Percentiles rank a stretch among this genome's conserved stretches.
Evolutionary conservation across 768 basidiomycete genomes (phyloP).

Genomic region (Lactifluus hygrophoroides): DNA sequence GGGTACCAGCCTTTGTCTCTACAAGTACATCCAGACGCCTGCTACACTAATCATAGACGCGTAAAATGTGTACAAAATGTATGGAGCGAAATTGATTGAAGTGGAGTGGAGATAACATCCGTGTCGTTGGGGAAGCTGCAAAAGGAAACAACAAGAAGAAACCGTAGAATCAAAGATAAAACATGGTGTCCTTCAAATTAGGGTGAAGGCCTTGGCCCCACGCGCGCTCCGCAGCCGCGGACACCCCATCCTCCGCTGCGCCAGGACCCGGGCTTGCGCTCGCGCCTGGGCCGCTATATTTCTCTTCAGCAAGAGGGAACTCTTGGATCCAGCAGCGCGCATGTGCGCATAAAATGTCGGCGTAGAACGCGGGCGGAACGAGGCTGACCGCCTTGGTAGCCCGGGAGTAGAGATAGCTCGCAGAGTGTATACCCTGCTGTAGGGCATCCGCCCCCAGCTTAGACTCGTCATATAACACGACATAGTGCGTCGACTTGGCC

Average conservation of each 20-base stretch:
- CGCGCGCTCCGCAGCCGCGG: constrained; percentile 33
- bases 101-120: too few species aligned
- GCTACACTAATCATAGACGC: too few species aligned
- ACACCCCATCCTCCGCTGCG: constrained; percentile 24
- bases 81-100: too few species aligned
- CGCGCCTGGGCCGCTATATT: constrained; percentile 23
- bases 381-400: constrained; percentile 81
- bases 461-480: constrained; percentile 73
- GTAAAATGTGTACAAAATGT: too few species aligned
- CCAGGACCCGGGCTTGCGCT: constrained; percentile 17
- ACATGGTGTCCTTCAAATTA: constrained; percentile 58
- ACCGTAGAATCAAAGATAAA: constrained; percentile 58
- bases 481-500: constrained; percentile 70
- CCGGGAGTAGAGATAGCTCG: constrained; percentile 69
- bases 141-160: too few species aligned
- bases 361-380: constrained; percentile 72
- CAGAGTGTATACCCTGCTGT: constrained; percentile 62
- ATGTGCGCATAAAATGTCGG: constrained; percentile 75
- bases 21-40: too few species aligned
- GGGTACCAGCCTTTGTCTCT: too few species aligned
- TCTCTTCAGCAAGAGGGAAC: constrained; percentile 40
- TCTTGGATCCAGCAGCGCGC: constrained; percentile 70
- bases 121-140: too few species aligned
- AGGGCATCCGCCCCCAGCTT: constrained; percentile 57
- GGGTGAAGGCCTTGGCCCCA: constrained; percentile 37